These are phyloP conservation scores for Lignosus rhinocerotis DNA, from an alignment of 1,284 basidiomycete species.

Conservation along the genomic window DNA sequence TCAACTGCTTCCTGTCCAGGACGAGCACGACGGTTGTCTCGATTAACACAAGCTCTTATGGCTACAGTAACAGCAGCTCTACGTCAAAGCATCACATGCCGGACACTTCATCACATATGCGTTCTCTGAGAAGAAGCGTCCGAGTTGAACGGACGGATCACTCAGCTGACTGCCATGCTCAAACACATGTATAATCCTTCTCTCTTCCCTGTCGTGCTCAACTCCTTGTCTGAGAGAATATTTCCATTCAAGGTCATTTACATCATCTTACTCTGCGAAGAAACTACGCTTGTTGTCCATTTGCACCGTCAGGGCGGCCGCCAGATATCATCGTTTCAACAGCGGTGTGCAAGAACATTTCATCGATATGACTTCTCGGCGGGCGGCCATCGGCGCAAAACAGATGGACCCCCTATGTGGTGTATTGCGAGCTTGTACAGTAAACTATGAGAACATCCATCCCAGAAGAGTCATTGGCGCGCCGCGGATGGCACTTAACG, in stretches of 20 bases:
- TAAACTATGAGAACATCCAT: constrained; percentile 15
- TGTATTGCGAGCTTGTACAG: neutral
- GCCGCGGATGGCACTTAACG: neutral
- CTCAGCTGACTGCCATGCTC: constrained; percentile 14
- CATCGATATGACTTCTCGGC: neutral
- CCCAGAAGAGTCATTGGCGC: constrained; percentile 11
- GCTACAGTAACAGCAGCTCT: no score
- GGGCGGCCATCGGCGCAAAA: neutral
- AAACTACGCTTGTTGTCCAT: neutral
- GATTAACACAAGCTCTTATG: neutral
- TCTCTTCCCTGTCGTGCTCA: neutral
- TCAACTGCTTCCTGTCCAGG: neutral
- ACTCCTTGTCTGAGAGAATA: constrained; percentile 10
- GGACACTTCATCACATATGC: neutral
- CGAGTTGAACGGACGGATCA: neutral
- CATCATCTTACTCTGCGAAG: neutral
- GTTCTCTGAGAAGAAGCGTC: constrained; percentile 15
- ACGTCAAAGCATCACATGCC: no score
- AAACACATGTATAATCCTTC: constrained; percentile 1
- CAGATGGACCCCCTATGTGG: neutral
- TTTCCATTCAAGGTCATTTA: constrained; percentile 3
- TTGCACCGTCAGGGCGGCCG: neutral
- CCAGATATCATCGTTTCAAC: neutral
- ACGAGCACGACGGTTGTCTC: neutral
- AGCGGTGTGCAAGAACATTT: neutral